These are phyloP conservation scores for Dendrostoma leiphaemia DNA, from an alignment of 2,329 filamentous ascomycete genomes.

Conservation along the genomic window DNA sequence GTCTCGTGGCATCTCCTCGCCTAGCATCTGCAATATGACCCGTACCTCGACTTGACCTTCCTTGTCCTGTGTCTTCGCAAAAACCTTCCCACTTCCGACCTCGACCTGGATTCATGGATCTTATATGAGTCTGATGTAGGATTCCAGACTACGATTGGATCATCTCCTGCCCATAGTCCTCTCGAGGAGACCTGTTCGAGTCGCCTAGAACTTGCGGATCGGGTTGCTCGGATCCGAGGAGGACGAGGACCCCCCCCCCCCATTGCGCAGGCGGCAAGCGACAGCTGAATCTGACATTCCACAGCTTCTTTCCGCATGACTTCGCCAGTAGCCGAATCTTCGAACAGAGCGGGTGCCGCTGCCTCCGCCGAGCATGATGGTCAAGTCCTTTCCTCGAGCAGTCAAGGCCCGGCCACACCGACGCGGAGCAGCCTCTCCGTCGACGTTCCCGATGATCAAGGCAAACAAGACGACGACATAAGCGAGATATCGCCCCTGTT, in stretches of 20 bases:
- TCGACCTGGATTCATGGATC: no score
- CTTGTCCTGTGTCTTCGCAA: no score
- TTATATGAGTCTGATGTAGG: neutral
- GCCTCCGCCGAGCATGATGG: slow-evolving; percentile 21
- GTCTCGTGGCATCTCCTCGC: neutral
- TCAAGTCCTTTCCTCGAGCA: slow-evolving; percentile 14
- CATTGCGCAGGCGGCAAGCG: neutral
- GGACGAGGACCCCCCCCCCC: no score
- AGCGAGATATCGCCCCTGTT: slow-evolving; percentile 51
- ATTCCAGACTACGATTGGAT: neutral
- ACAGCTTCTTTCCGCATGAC: slow-evolving; percentile 31
- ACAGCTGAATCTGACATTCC: no score
- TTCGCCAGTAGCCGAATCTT: slow-evolving; percentile 35
- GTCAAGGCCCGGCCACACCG: slow-evolving; percentile 17
- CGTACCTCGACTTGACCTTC: neutral
- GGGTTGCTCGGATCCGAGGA: no score
- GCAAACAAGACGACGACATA: slow-evolving; percentile 17
- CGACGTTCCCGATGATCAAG: slow-evolving; percentile 24
- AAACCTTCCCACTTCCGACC: no score
- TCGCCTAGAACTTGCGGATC: neutral
- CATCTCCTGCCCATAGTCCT: neutral
- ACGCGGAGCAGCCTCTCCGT: slow-evolving; percentile 21
- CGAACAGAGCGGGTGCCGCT: slow-evolving; percentile 26
- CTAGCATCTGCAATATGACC: neutral
- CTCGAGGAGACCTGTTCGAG: neutral